Percentiles rank a stretch among this genome's conserved stretches.
Evolutionary conservation across 2,329 filamentous ascomycete genomes (phyloP).

Genomic region (Thelonectria blattea): DNA sequence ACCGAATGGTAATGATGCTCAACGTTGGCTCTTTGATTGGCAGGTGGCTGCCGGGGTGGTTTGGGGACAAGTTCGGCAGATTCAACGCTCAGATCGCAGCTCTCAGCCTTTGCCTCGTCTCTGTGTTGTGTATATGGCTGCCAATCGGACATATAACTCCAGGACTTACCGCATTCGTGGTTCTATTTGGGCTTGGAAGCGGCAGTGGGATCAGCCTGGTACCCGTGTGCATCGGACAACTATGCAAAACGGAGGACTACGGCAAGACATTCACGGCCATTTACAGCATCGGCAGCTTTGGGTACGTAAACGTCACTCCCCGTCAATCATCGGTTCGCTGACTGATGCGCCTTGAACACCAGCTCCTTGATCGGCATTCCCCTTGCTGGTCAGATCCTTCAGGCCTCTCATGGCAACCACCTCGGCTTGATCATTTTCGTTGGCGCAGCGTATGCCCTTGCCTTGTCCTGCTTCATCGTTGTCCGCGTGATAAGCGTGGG

Average conservation of each 20-base stretch:
- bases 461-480: not conserved
- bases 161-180: constrained; percentile 46
- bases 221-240: constrained; percentile 73
- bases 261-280: constrained; percentile 49
- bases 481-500: constrained; percentile 2
- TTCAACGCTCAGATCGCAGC: constrained; percentile 67
- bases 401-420: not conserved
- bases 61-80: constrained; percentile 61
- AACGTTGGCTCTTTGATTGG: constrained; percentile 70
- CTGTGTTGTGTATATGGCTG: constrained; percentile 69
- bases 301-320: constrained; percentile 44
- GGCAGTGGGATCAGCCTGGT: constrained; percentile 72
- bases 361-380: constrained; percentile 6
- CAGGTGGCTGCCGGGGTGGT: constrained; percentile 59
- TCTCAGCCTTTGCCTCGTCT: constrained; percentile 51
- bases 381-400: constrained; percentile 3
- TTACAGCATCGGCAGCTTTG: constrained; percentile 72
- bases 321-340: not conserved
- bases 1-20: constrained; percentile 69
- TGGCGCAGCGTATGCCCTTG: not conserved
- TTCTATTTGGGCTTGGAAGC: constrained; percentile 65
- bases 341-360: not conserved
- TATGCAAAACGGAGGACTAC: constrained; percentile 71
- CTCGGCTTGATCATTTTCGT: constrained; percentile 5
- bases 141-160: constrained; percentile 51